phyloP scores from a whole-genome alignment of 345 rosid genomes.

The Lepidium aucheri region DNA sequence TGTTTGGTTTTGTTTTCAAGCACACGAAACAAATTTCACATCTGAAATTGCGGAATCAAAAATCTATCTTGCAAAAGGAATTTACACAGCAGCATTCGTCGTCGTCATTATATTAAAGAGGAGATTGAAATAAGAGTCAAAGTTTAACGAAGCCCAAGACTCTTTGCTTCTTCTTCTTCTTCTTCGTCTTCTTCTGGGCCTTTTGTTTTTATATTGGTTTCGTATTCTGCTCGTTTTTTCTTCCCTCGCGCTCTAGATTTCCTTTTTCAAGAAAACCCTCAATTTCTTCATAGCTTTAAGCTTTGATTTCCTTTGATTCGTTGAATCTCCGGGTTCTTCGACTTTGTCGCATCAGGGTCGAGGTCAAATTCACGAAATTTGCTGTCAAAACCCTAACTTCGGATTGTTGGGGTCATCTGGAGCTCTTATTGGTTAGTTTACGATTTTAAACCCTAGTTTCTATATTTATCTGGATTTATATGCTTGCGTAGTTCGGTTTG shows the following conservation, averaged over 20 bases:
- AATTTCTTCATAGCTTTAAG: constrained; percentile 26
- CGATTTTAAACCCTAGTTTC: constrained; percentile 21
- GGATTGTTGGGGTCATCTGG: constrained; percentile 15
- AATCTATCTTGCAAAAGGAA: constrained; percentile 6
- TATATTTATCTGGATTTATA: background rate
- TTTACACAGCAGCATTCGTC: constrained; percentile 19
- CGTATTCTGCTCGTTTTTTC: background rate
- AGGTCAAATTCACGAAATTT: constrained; percentile 17
- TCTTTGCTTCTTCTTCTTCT: constrained; percentile 24
- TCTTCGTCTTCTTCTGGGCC: background rate
- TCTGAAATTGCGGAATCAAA: background rate
- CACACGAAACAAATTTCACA: background rate
- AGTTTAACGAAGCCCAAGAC: constrained; percentile 30
- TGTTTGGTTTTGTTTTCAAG: background rate
- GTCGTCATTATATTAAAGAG: constrained; percentile 7
- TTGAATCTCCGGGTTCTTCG: constrained; percentile 12
- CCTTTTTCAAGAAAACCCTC: constrained; percentile 18
- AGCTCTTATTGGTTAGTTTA: constrained; percentile 23
- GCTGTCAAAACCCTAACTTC: constrained; percentile 53
- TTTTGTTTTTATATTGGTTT: background rate
- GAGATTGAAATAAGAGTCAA: constrained; percentile 36
- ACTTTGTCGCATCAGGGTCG: background rate
- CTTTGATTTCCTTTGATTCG: background rate
- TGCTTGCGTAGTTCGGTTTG: constrained; percentile 1
- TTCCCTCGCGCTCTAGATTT: background rate